These are phyloP conservation scores for Cairneyella variabilis DNA, from an alignment of 495 filamentous ascomycete genomes.

Conservation along the genomic window DNA sequence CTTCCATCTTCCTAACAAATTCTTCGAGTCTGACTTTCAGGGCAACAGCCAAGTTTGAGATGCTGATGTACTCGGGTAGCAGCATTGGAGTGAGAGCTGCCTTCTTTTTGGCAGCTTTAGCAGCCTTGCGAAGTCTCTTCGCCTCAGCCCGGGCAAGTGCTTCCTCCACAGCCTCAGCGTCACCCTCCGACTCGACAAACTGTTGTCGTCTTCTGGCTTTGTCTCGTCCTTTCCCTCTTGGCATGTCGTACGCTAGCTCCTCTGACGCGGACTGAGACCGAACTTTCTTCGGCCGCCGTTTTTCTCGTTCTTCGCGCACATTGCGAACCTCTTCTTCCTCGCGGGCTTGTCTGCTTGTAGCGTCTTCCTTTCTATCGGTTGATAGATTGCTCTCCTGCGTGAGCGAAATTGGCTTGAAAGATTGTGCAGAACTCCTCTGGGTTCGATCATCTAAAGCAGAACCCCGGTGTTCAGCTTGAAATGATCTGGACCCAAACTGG, in stretches of 20 bases:
- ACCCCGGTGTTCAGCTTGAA: too few species aligned
- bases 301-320: too few species aligned
- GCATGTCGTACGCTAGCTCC: neutral
- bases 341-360: too few species aligned
- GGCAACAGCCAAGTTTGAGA: constrained; percentile 75
- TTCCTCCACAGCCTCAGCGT: constrained; percentile 7
- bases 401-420: too few species aligned
- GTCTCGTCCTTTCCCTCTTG: constrained; percentile 20
- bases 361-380: too few species aligned
- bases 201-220: constrained; percentile 20
- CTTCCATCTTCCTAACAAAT: constrained; percentile 70
- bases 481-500: too few species aligned
- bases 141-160: constrained; percentile 20
- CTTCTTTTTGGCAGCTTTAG: constrained; percentile 31
- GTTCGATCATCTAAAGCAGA: too few species aligned
- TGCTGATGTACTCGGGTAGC: constrained; percentile 87
- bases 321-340: too few species aligned
- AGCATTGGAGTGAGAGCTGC: constrained; percentile 59
- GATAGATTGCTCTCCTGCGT: too few species aligned
- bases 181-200: constrained; percentile 19
- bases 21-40: constrained; percentile 67
- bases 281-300: too few species aligned
- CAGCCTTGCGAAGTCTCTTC: constrained; percentile 20
- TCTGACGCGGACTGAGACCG: constrained; percentile 2
- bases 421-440: too few species aligned